Evolutionary conservation across 2,329 filamentous ascomycete species (phyloP).

Genomic region (Diaporthe nobilis): DNA sequence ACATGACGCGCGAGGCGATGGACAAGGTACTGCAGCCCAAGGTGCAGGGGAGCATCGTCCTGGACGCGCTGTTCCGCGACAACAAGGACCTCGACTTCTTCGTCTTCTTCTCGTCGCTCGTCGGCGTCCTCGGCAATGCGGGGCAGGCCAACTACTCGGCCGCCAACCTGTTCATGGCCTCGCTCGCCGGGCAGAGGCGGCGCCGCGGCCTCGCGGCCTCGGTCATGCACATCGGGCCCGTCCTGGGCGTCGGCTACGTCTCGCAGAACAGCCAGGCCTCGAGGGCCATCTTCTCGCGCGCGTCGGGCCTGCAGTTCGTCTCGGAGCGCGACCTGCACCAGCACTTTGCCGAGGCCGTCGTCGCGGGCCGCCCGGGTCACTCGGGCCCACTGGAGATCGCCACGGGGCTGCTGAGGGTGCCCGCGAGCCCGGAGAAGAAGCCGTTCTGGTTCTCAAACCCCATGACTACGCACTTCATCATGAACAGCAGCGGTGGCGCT

Average conservation of each 20-base stretch:
- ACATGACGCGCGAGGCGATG: conserved; percentile 2
- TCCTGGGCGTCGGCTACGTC: conserved; percentile 61
- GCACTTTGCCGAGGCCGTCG: conserved; percentile 58
- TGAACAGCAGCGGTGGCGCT: neutral
- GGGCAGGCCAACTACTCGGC: conserved; percentile 60
- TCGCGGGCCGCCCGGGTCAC: conserved; percentile 28
- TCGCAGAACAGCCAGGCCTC: conserved; percentile 4
- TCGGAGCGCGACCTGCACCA: conserved; percentile 57
- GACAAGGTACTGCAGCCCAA: conserved; percentile 18
- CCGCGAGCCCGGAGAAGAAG: conserved; percentile 7
- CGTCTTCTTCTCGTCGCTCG: conserved; percentile 49
- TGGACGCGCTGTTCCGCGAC: conserved; percentile 45
- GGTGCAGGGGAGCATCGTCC: neutral
- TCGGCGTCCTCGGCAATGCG: conserved; percentile 46
- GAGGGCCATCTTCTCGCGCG: neutral
- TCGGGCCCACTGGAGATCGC: neutral
- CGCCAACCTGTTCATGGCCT: conserved; percentile 57
- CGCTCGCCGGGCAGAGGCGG: conserved; percentile 52
- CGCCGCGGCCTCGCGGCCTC: conserved; percentile 55
- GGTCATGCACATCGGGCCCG: conserved; percentile 54
- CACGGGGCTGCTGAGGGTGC: neutral
- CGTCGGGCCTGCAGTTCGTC: neutral
- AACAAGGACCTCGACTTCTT: conserved; percentile 47
- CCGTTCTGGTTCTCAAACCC: conserved; percentile 15
- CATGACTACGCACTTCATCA: conserved; percentile 5